Evolutionary conservation across 208 protist species (phyloP).

Genomic region (Leishmania mexicana): DNA sequence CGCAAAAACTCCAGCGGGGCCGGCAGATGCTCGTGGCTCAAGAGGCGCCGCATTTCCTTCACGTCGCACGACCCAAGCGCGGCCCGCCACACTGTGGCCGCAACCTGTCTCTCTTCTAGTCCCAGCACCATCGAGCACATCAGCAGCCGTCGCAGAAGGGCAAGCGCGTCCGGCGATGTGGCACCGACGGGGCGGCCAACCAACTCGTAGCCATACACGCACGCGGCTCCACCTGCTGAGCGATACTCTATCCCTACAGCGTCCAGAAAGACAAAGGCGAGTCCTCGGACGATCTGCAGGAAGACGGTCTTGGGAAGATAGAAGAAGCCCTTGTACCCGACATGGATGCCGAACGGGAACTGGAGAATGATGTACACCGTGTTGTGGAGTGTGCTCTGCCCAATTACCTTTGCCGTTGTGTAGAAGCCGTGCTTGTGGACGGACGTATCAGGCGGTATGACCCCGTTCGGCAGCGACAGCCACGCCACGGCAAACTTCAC

Average conservation of each 20-base stretch:
- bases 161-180: background rate
- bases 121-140: conserved; percentile 16
- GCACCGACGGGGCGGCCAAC: conserved; percentile 18
- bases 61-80: background rate
- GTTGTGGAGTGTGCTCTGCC: conserved; percentile 58
- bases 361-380: conserved; percentile 78
- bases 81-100: background rate
- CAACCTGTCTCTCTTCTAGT: background rate
- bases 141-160: conserved; percentile 16
- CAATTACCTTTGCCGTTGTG: conserved; percentile 80
- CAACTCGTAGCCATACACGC: conserved; percentile 16
- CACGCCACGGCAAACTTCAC: conserved; percentile 70
- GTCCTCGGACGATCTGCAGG: conserved; percentile 37
- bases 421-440: conserved; percentile 50
- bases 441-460: conserved; percentile 42
- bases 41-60: conserved; percentile 5
- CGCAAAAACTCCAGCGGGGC: conserved; percentile 12
- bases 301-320: conserved; percentile 73
- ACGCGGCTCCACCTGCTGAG: conserved; percentile 8
- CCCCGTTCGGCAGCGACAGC: conserved; percentile 56
- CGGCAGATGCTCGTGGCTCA: conserved; percentile 11
- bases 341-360: conserved; percentile 57
- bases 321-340: conserved; percentile 62
- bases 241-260: conserved; percentile 25
- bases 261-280: conserved; percentile 71